Evolutionary conservation across 352 stramenopile genomes (phyloP), one percentile per base, ranked within the genome.

Genomic region (Globisporangium carolinianum): DNA sequence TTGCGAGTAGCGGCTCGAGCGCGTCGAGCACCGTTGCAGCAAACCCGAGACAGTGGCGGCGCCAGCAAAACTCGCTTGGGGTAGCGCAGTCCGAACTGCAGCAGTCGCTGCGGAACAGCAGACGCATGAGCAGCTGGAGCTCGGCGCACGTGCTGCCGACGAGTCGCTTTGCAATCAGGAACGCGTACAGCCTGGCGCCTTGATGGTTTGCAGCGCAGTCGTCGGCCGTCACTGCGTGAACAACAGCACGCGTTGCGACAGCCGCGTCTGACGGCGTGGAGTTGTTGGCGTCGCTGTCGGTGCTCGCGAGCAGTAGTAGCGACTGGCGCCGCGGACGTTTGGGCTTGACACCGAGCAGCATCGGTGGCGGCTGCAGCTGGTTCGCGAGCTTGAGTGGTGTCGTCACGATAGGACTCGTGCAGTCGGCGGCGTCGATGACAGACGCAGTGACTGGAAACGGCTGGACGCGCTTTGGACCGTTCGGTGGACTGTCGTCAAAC

Each of bases 101-200:
- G 35, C 73, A 82, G 17, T 75, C 61, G 0, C 51, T 52, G 14
- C 68, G 68, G 38, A 71, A 79, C 6, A 83, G 53, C 36, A 83
- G 60, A 32, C 62, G 67, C 8, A 77, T 65, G 6, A 83, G 60
- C 24, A 72, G 43, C 47, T 79, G 65, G 14, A 87, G 55, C 66
- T 83, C 77, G 0, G 60, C 43, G 54, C 68, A 81, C 5, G 73
- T 83, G 11, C 56, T 79, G 4, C 63, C 68, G 18, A 76, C 72
- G 52, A 83, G 66, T 10, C 71, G 61, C 38, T 81, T 66, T 24
- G 51, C 58, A 58, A 87, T 83, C 7, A 87, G 47, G 43, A 79
- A 81, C 5, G 66, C 76, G 48, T 79, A 87, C 15, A 87, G 51
- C 51, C 72, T 76, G 14, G 76, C 74, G 0, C 74, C 76, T 17